phyloP scores from a whole-genome alignment of 176 grass and related monocot genomes.

The Areca catechu region DNA sequence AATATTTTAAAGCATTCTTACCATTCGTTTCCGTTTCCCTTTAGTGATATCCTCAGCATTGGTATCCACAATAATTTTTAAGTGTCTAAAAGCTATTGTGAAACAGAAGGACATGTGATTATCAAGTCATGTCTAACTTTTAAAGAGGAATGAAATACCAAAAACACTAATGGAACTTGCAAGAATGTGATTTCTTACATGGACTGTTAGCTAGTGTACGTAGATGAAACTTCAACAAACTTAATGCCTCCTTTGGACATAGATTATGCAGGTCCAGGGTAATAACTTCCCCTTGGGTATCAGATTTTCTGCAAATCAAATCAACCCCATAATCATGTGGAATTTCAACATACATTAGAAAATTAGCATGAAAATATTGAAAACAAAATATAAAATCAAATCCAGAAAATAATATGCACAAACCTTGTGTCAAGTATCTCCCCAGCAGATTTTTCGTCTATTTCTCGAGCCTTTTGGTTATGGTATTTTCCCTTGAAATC shows the following conservation, averaged over 20 bases:
- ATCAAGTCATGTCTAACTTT: too few relatives aligned
- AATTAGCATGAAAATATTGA: conserved; percentile 1
- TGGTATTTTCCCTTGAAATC: conserved; percentile 55
- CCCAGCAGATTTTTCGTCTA: conserved; percentile 61
- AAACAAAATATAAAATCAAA: neutral
- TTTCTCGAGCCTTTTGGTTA: conserved; percentile 47
- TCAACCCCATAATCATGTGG: neutral
- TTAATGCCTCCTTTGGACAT: conserved; percentile 44
- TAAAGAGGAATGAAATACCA: conserved; percentile 10
- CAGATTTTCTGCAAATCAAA: conserved; percentile 42
- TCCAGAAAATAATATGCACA: conserved; percentile 8
- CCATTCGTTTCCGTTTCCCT: conserved; percentile 73
- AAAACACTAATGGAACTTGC: neutral
- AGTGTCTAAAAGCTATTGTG: conserved; percentile 41
- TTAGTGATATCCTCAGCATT: conserved; percentile 54
- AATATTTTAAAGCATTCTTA: conserved; percentile 8
- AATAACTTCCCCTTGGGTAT: conserved; percentile 34
- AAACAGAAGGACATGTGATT: conserved; percentile 20
- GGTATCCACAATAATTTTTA: conserved; percentile 50
- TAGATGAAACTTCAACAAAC: conserved; percentile 63
- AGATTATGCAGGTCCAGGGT: conserved; percentile 42
- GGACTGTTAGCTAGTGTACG: conserved; percentile 68
- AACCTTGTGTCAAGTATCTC: conserved; percentile 42
- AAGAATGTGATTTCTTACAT: conserved; percentile 32
- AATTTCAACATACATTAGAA: neutral